Evolutionary conservation across 257 asterid genomes (phyloP).

Genomic region (Solanum megistacrolobum): DNA sequence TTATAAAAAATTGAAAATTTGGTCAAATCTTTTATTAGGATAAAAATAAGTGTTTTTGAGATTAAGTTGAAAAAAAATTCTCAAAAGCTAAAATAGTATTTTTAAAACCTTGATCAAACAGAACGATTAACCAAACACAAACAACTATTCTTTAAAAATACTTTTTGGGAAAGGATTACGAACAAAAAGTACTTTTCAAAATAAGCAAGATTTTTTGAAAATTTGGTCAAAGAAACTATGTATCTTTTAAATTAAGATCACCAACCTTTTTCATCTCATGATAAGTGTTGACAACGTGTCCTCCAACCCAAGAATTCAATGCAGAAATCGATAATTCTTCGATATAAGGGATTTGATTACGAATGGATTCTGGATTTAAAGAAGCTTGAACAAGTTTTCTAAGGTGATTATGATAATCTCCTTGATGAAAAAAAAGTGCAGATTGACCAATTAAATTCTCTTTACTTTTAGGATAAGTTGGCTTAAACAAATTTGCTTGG

Average conservation of each 20-base stretch:
- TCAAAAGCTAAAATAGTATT: neutral
- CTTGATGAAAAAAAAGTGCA: slow-evolving; percentile 82
- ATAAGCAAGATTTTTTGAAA: neutral
- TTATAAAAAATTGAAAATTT: neutral
- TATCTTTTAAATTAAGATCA: neutral
- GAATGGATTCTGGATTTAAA: slow-evolving; percentile 46
- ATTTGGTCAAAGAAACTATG: neutral
- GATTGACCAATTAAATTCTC: slow-evolving; percentile 63
- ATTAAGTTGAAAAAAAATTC: too few relatives aligned
- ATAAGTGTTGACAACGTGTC: slow-evolving; percentile 41
- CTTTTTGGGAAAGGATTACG: neutral
- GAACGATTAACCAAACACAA: neutral
- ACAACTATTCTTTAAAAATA: neutral
- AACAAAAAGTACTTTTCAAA: neutral
- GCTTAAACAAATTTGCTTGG: slow-evolving; percentile 68
- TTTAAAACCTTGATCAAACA: neutral
- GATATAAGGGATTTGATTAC: slow-evolving; percentile 31
- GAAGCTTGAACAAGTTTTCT: slow-evolving; percentile 55
- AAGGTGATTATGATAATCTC: slow-evolving; percentile 59
- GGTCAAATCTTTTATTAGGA: neutral
- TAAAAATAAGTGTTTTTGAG: neutral
- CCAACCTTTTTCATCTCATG: slow-evolving; percentile 64
- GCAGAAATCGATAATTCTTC: slow-evolving; percentile 35
- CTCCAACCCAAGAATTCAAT: slow-evolving; percentile 42
- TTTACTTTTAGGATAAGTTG: slow-evolving; percentile 80